Evolutionary conservation across 1,284 basidiomycete genomes (phyloP), one percentile per base, ranked within the genome.

Genomic region (Papiliotrema laurentii): DNA sequence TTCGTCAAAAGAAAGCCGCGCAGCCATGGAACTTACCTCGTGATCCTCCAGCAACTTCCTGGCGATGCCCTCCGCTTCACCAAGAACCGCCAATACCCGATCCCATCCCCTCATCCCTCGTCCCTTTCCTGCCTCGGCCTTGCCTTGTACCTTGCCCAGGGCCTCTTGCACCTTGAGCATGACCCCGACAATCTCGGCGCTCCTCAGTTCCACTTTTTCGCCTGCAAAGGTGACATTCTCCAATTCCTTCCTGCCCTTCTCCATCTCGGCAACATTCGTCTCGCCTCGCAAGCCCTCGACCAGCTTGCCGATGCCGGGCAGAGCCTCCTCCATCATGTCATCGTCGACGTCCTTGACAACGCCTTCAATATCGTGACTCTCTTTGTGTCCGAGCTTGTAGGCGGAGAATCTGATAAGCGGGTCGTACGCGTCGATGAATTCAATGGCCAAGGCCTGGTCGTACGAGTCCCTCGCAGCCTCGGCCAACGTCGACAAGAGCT

Each of bases 361-460:
- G 3, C 78, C 81, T 57, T 86, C 84, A 38, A 92, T 79, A 70
- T 93, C 89, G 72, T 93, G 90, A 5, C 87, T 82, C 63, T 84
- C 85, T 18, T 61, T 55, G 45, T 73, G 59, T 14, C 75, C 76
- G 25, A 94, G 79, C 66, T 92, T 86, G 68, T 97, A 94, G 0
- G 92, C 91, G 58, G 86, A 89, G 74, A 92, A 87, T 43, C 94
- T 80, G 53, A 97, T 89, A 72, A 96, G 85, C 0, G 94, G 90
- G 36, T 89, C 86, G 53, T 92, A 83, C 54, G 86, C 84, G 68
- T 97, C 93, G 18, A 86, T 80, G 64, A 89, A 89, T 44, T 89
- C 80, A 28, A 83, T 81, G 11, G 90, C 88, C 5, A 97, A 80
- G 0, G 93, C 94, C 73, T 96, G 89, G 48, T 90, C 87, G 38